Conservation (phyloP, 441 rosid genomes). For the Brassica balearica region DNA sequence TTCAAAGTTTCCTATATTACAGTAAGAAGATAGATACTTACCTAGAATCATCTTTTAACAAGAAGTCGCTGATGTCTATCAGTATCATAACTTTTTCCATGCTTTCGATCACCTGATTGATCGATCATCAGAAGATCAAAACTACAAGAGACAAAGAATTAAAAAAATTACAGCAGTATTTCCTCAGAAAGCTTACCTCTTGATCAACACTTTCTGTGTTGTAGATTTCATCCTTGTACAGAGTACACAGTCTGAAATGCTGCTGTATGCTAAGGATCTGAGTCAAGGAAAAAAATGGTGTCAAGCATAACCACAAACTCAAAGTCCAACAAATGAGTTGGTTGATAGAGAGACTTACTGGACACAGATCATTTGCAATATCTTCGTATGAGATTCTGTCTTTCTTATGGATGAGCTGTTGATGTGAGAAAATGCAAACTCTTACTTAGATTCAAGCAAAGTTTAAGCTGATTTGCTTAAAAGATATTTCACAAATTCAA, state of each 20-base stretch:
- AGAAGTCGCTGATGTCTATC: constrained; percentile 91
- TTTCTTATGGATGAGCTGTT: constrained; percentile 92
- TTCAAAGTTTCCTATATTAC: not conserved
- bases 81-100: constrained; percentile 96
- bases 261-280: constrained; percentile 97
- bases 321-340: constrained; percentile 25
- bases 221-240: constrained; percentile 98
- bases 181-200: constrained; percentile 55
- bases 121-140: constrained; percentile 11
- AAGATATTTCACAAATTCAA: constrained; percentile 8
- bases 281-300: constrained; percentile 7
- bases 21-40: constrained; percentile 33
- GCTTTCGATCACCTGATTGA: constrained; percentile 86
- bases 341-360: constrained; percentile 56
- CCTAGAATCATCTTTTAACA: constrained; percentile 97
- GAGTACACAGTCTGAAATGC: constrained; percentile 91
- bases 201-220: constrained; percentile 95
- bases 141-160: constrained; percentile 8
- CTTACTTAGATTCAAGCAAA: not conserved
- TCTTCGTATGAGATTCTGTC: constrained; percentile 94
- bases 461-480: not conserved
- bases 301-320: not conserved
- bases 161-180: not conserved
- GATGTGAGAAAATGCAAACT: constrained; percentile 7
- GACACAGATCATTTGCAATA: constrained; percentile 92